Conservation (phyloP, 1,284 basidiomycete species). For the Ustilago loliicola region DNA sequence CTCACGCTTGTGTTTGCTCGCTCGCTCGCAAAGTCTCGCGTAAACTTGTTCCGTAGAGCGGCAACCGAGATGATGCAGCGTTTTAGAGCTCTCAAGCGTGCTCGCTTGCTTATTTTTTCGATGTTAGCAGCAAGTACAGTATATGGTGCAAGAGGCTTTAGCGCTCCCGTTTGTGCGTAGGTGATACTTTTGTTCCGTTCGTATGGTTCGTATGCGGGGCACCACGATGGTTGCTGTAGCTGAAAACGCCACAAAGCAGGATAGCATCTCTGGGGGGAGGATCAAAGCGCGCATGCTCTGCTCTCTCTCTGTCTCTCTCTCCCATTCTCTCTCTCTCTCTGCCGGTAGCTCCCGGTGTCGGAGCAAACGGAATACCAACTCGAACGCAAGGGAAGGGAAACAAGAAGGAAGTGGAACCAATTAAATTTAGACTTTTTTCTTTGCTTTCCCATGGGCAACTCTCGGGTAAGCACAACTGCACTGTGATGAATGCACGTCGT, state of each 20-base stretch:
- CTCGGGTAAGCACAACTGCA: background rate
- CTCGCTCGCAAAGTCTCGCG: too few species aligned
- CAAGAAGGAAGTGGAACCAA: constrained; percentile 3
- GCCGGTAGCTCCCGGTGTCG: background rate
- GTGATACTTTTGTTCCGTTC: background rate
- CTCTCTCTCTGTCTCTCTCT: too few species aligned
- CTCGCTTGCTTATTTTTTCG: too few species aligned
- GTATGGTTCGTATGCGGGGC: background rate
- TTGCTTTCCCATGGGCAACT: background rate
- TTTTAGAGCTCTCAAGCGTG: too few species aligned
- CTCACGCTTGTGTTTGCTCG: too few species aligned
- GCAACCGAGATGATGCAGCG: too few species aligned
- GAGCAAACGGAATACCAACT: background rate
- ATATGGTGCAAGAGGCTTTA: background rate
- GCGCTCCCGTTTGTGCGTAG: background rate
- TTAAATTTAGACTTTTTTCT: constrained; percentile 9
- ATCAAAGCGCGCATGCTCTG: too few species aligned
- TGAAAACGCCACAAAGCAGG: too few species aligned
- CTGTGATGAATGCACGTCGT: constrained; percentile 12
- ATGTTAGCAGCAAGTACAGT: too few species aligned
- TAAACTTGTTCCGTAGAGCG: too few species aligned
- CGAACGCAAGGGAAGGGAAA: background rate
- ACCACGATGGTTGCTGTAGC: background rate
- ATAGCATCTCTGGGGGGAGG: too few species aligned
- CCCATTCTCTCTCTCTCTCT: too few species aligned